Evolutionary conservation across 805 yeast species (phyloP).

Genomic region (Pichia cabralensis): DNA sequence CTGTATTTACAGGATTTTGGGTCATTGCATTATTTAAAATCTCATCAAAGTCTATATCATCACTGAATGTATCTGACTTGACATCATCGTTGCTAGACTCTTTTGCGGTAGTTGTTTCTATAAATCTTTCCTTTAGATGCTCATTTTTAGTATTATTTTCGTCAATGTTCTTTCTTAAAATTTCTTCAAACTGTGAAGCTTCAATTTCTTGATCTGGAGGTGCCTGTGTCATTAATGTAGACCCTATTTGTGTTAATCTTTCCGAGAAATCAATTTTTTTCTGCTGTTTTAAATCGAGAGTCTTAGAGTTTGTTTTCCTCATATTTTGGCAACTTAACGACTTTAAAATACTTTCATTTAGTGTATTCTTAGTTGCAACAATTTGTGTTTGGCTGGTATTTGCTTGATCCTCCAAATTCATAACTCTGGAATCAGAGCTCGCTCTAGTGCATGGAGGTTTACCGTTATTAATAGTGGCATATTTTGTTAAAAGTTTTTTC

Average conservation of each 20-base stretch:
- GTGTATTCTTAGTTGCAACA: slow-evolving; percentile 19
- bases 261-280: slow-evolving; percentile 19
- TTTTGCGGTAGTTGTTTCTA: too few relatives aligned
- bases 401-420: neutral
- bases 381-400: slow-evolving; percentile 8
- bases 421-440: slow-evolving; percentile 1
- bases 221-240: slow-evolving; percentile 2
- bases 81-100: too few relatives aligned
- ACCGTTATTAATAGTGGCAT: neutral
- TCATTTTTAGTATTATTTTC: slow-evolving; percentile 1
- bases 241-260: slow-evolving; percentile 18
- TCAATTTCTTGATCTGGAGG: neutral
- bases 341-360: slow-evolving; percentile 26
- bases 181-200: neutral
- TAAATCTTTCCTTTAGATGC: neutral
- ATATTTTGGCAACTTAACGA: too few relatives aligned
- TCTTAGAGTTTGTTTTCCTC: too few relatives aligned
- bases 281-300: too few relatives aligned
- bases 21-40: too few relatives aligned
- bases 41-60: too few relatives aligned
- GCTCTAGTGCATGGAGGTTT: neutral
- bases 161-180: neutral
- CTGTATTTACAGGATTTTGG: too few relatives aligned
- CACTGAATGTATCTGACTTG: too few relatives aligned
- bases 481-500: slow-evolving; percentile 29